phyloP scores from a whole-genome alignment of 345 rosid genomes.

The Populus euphratica region DNA sequence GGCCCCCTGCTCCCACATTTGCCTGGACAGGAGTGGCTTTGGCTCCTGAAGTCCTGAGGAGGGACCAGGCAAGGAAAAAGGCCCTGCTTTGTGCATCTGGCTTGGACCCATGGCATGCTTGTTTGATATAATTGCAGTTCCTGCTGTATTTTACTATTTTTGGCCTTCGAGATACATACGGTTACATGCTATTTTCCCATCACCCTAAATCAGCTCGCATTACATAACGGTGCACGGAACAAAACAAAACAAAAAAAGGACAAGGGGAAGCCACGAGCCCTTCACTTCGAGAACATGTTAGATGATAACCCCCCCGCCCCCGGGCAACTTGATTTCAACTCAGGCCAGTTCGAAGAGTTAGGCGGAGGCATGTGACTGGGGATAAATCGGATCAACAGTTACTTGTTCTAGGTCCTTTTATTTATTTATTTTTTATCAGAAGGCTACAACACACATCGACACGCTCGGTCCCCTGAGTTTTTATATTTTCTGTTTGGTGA shows the following conservation, averaged over 20 bases:
- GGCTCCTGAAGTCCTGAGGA: too few species aligned
- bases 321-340: background rate
- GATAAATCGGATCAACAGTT: slow-evolving; percentile 7
- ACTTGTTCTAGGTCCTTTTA: background rate
- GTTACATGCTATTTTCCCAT: too few species aligned
- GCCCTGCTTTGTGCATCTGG: too few species aligned
- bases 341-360: background rate
- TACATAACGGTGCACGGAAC: background rate
- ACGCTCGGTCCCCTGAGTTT: background rate
- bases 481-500: slow-evolving; percentile 3
- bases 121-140: too few species aligned
- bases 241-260: background rate
- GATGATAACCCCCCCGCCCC: background rate
- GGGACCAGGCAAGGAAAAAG: too few species aligned
- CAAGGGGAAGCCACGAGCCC: background rate
- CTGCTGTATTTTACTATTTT: too few species aligned
- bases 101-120: too few species aligned
- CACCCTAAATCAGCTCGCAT: too few species aligned
- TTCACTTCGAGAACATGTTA: background rate
- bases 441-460: background rate
- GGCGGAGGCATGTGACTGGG: background rate
- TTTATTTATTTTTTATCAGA: background rate
- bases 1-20: too few species aligned
- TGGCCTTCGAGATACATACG: background rate
- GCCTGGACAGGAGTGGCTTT: too few species aligned